phyloP scores from a whole-genome alignment of 306 rosid species.

The Heteromeles arbutifolia region DNA sequence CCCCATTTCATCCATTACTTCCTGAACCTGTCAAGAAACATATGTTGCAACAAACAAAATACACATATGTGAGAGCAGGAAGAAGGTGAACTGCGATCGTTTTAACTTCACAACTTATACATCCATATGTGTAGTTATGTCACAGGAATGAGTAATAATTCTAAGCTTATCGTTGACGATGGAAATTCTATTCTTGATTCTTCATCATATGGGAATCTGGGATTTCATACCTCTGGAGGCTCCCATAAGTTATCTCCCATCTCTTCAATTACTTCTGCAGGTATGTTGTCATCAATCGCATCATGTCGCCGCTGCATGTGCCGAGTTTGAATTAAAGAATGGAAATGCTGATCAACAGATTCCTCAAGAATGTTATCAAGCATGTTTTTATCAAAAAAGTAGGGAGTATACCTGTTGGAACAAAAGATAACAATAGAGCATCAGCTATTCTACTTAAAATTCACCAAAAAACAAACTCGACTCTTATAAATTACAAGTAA shows the following conservation, averaged over 20 bases:
- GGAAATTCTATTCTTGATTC: not conserved
- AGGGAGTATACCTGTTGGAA: constrained; percentile 87
- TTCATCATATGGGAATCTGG: not conserved
- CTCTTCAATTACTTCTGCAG: constrained; percentile 90
- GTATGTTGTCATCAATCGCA: constrained; percentile 79
- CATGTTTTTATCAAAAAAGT: constrained; percentile 89
- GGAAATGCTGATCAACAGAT: constrained; percentile 96
- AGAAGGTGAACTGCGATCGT: not conserved
- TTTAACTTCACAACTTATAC: not conserved
- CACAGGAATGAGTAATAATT: not conserved
- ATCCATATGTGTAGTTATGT: not conserved
- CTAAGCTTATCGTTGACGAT: not conserved
- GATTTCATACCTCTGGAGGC: constrained; percentile 81
- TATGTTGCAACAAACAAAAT: not conserved
- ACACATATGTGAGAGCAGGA: not conserved
- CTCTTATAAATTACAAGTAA: constrained; percentile 2
- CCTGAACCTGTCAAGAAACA: constrained; percentile 68
- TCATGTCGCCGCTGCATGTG: constrained; percentile 83
- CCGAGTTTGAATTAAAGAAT: constrained; percentile 86
- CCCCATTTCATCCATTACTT: constrained; percentile 87
- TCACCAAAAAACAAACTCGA: not conserved
- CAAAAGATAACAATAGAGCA: constrained; percentile 26
- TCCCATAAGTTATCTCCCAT: constrained; percentile 81
- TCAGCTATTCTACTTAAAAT: constrained; percentile 14
- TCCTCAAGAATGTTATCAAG: constrained; percentile 98